Base-by-base conservation (phyloP, 2,329 filamentous ascomycete species). In the Cladosporium sp. region DNA sequence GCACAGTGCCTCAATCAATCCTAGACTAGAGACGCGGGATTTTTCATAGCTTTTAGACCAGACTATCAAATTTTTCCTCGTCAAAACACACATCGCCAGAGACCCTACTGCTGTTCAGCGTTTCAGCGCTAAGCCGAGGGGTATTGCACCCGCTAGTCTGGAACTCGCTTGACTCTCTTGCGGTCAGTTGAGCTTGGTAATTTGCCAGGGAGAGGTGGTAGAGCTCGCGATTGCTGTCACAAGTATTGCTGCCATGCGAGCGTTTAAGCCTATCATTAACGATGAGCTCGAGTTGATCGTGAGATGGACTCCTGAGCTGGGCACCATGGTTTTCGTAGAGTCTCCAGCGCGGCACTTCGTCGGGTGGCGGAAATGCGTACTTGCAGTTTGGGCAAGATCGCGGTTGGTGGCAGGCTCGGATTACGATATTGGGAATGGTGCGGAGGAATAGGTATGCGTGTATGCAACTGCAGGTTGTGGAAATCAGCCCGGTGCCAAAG, bases 311-410 rank as follows among this genome's bases (percentile, higher is more conserved):
- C 15, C 27, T 24, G 27, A 43, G 27, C 27, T 24, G 9, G 24
- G 7, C 3, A 13, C 19, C 4, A 4, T 43, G 27, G 17, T 12
- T 34, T 30, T 20, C 2, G 27, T 30, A 43, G 11, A 20, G 9
- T 32, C 13, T 32, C 41, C 41, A 43, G 27, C 41, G 41, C 17
- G 27, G 41, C 27, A 18, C 24, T 11, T 42, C n/a, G 15, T 34
- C 27, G 27, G 27, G 27, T 43, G 27, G 27, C 27, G 41, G 27
- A 2, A 43, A 9, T 19, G 41, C 17, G 41, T 32, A 43, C 41
- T 43, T 43, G 41, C 41, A 43, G 27, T 43, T 43, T n/a, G 41
- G 41, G 41, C 41, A 43, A 29, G 22, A 32, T 43, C 41, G 41
- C 15, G 27, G 41, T 34, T 34, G 41, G 27, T 19, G n/a, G 41